phyloP scores from a whole-genome alignment of 2,329 filamentous ascomycete genomes.

The Ophiostoma fasciatum region DNA sequence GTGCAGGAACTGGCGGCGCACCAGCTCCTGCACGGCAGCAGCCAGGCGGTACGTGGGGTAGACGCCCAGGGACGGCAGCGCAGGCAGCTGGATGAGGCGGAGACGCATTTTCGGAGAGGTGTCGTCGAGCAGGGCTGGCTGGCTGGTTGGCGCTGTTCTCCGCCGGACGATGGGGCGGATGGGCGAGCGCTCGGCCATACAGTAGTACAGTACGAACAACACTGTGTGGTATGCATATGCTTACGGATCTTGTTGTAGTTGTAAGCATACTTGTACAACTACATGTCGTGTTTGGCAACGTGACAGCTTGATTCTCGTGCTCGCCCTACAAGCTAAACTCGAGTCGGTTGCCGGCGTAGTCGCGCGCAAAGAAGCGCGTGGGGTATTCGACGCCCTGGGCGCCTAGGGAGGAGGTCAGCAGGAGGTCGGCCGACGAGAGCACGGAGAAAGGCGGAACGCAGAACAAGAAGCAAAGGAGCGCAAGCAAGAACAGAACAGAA shows the following conservation, averaged over 20 bases:
- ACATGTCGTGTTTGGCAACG: too few relatives aligned
- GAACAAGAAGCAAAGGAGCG: too few relatives aligned
- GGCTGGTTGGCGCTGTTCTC: too few relatives aligned
- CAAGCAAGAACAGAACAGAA: too few relatives aligned
- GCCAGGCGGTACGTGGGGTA: constrained; percentile 24
- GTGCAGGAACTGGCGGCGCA: constrained; percentile 37
- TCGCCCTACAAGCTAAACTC: constrained; percentile 37
- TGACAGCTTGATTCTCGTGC: too few relatives aligned
- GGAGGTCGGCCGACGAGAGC: neutral
- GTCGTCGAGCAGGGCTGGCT: neutral
- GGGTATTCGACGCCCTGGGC: constrained; percentile 44
- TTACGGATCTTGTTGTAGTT: too few relatives aligned
- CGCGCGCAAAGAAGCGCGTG: constrained; percentile 44
- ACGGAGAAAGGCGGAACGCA: too few relatives aligned
- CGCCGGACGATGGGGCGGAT: too few relatives aligned
- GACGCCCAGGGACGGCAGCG: constrained; percentile 12
- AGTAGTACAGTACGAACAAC: too few relatives aligned
- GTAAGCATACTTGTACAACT: too few relatives aligned
- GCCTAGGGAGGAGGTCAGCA: constrained; percentile 13
- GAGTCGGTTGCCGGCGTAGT: constrained; percentile 38
- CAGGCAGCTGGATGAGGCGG: constrained; percentile 24
- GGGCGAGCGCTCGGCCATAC: too few relatives aligned
- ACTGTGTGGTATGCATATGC: too few relatives aligned
- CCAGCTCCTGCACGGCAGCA: constrained; percentile 21
- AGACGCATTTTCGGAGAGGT: constrained; percentile 15